Base-by-base conservation (phyloP, 495 filamentous ascomycete genomes). In the Penicillium turbatum region DNA sequence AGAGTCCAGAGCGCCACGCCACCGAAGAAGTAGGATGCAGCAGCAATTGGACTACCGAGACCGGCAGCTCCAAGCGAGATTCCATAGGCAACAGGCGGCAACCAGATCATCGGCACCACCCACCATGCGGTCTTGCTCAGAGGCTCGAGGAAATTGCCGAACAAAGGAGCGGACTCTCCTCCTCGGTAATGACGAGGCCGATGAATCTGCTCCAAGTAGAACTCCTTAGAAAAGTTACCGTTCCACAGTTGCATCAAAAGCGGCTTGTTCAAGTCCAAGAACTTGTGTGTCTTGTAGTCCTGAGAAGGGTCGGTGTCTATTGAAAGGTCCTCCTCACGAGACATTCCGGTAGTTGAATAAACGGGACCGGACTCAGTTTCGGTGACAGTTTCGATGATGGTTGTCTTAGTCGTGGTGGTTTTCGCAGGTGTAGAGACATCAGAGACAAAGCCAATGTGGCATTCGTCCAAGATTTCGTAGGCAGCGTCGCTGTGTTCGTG, bases 91-190 rank as follows among this genome's bases (percentile, higher is more conserved):
- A 93, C 80, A 10, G 72, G 75, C 16, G 95, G 95, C n/a, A 92
- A 64, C 95, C 95, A 99, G 8, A 95, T 37, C 0, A 80, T 74
- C 10, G 95, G 95, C 12, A 97, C 79, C 39, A 93, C 65, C 82
- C 86, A 97, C 91, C 92, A 97, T 6, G 92, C 81, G 7, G 95
- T 97, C 74, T 91, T 88, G 69, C 86, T 89, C 24, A 99, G 74
- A 6, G 95, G 95, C 71, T 99, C 95, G 10, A 99, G 79, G 72
- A 97, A 93, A 71, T 99, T 99, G 37, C 95, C 95, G 71, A 99
- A 99, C 27, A 99, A 70, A 6, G 93, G 95, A 29, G 95, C 93
- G 5, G 91, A 96, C 52, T 84, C 83, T 36, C 93, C 93, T 47
- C 90, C 90, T 61, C 82, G 91, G 79, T 97, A 97, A 74, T 97